Evolutionary conservation across 176 grass and related monocot species (phyloP).

Genomic region (Oryza glaberrima): DNA sequence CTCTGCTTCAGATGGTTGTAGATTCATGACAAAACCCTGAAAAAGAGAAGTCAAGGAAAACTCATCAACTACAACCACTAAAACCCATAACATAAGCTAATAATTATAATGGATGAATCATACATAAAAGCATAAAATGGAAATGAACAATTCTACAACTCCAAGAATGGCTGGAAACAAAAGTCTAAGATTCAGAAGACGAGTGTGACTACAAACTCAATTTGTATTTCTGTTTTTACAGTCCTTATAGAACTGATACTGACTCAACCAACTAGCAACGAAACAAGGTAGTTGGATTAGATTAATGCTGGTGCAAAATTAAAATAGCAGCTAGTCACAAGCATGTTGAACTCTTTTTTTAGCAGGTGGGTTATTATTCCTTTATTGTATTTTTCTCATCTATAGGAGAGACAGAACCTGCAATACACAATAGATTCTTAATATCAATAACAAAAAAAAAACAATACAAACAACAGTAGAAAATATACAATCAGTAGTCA

Average conservation of each 20-base stretch:
- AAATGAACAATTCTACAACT: background rate
- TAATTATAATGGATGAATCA: background rate
- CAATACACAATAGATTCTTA: background rate
- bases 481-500: constrained; percentile 9
- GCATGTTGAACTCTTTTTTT: background rate
- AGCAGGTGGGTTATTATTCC: constrained; percentile 1
- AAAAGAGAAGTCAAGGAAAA: constrained; percentile 41
- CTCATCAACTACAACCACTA: background rate
- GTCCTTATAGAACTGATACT: background rate
- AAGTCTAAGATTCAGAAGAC: background rate
- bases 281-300: constrained; percentile 23
- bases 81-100: constrained; percentile 5
- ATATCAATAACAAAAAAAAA: constrained; percentile 1
- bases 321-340: background rate
- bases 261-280: background rate
- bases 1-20: constrained; percentile 96
- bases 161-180: constrained; percentile 12
- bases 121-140: constrained; percentile 16
- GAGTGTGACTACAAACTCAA: constrained; percentile 7
- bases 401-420: constrained; percentile 7
- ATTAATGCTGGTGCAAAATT: background rate
- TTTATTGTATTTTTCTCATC: background rate
- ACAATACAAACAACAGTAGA: background rate
- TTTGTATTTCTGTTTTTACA: constrained; percentile 22
- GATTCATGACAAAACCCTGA: constrained; percentile 98